Evolutionary conservation across 352 stramenopile species (phyloP).

Genomic region (Thalassiosira livingstoniorum): DNA sequence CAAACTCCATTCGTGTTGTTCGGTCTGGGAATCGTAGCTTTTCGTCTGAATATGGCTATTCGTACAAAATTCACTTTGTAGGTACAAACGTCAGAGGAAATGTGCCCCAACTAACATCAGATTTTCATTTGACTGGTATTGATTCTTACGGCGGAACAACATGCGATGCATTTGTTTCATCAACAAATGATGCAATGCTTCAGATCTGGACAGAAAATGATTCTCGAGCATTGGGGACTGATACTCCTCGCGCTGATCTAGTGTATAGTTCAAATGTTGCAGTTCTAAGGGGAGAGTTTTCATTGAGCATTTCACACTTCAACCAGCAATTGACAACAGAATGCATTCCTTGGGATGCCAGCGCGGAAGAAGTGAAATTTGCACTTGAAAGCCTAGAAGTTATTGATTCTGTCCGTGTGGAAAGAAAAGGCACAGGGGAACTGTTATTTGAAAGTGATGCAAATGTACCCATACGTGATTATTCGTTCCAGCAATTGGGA

Average conservation of each 20-base stretch:
- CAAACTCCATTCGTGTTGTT: conserved; percentile 70
- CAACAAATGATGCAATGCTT: conserved; percentile 69
- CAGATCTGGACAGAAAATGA: conserved; percentile 80
- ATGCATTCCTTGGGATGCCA: conserved; percentile 85
- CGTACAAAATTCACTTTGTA: conserved; percentile 91
- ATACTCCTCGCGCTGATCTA: conserved; percentile 74
- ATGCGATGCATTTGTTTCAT: conserved; percentile 66
- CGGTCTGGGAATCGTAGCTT: conserved; percentile 78
- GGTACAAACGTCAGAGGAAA: conserved; percentile 82
- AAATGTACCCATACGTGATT: conserved; percentile 22
- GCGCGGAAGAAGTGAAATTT: conserved; percentile 73
- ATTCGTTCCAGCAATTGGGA: conserved; percentile 41
- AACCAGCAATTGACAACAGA: conserved; percentile 66
- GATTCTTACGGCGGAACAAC: conserved; percentile 58
- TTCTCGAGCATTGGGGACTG: conserved; percentile 73
- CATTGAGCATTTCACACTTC: conserved; percentile 63
- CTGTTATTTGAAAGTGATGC: conserved; percentile 23
- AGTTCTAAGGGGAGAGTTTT: conserved; percentile 70
- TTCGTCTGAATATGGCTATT: conserved; percentile 89
- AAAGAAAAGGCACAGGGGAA: conserved; percentile 62
- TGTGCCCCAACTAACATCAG: conserved; percentile 69
- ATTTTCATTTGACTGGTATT: conserved; percentile 52
- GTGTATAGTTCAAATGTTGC: conserved; percentile 54
- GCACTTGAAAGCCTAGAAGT: conserved; percentile 77
- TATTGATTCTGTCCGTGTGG: conserved; percentile 82